Conservation (phyloP, 1,284 basidiomycete species). For the Ustilago nuda region DNA sequence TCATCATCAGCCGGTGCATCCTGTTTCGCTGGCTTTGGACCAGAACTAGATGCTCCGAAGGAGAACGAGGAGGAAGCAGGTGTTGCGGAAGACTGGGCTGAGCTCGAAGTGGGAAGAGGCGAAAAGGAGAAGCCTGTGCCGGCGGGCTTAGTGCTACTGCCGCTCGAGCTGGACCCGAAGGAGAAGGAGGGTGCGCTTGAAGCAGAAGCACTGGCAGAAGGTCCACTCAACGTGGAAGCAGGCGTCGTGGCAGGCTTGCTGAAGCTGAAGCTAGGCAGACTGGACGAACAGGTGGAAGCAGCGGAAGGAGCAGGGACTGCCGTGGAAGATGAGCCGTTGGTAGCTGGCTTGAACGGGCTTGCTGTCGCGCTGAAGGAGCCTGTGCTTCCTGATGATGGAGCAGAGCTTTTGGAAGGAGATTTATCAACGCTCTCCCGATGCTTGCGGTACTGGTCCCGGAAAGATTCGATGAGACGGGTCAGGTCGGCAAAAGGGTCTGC, state of each 20-base stretch:
- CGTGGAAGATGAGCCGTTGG: conserved; percentile 18
- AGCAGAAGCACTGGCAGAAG: conserved; percentile 2
- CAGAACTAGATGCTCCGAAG: conserved; percentile 14
- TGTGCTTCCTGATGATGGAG: conserved; percentile 9
- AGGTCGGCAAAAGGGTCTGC: conserved; percentile 46
- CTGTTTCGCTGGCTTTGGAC: not conserved
- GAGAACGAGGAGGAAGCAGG: conserved; percentile 27
- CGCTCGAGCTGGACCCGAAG: conserved; percentile 20
- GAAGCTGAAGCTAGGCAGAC: conserved; percentile 35
- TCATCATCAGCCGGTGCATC: not conserved
- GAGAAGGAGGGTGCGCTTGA: conserved; percentile 34
- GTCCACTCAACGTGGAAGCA: not conserved
- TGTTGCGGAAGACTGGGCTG: conserved; percentile 6
- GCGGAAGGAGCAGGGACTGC: conserved; percentile 3
- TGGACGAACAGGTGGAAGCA: conserved; percentile 8
- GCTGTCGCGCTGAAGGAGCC: conserved; percentile 14
- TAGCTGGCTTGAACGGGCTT: conserved; percentile 21
- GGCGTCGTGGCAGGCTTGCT: conserved; percentile 25
- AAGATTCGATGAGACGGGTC: conserved; percentile 22
- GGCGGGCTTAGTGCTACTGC: conserved; percentile 25
- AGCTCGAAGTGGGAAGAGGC: conserved; percentile 17
- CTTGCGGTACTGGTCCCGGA: conserved; percentile 41
- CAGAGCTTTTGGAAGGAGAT: not conserved
- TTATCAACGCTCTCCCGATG: conserved; percentile 24
- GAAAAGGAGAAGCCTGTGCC: conserved; percentile 36